Conservation (phyloP, 257 asterid genomes). For the Gentiana macrophylla region DNA sequence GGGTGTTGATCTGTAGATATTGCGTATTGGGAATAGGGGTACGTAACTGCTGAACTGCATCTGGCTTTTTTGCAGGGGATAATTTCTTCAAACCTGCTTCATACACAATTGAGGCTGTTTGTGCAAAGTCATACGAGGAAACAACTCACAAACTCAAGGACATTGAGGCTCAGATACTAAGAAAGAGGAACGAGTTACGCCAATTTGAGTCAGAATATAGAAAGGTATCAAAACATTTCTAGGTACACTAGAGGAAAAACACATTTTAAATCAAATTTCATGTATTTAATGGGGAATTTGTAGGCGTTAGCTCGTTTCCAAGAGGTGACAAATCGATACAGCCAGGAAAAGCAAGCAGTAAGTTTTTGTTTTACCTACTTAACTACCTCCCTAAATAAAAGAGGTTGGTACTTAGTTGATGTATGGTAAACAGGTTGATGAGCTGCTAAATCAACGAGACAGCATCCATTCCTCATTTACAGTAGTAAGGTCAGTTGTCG, state of each 20-base stretch:
- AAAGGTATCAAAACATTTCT: constrained; percentile 39
- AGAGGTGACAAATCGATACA: constrained; percentile 90
- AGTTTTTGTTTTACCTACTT: constrained; percentile 23
- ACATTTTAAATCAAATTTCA: not conserved
- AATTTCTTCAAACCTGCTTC: constrained; percentile 93
- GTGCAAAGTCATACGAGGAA: constrained; percentile 87
- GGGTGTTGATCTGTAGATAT: constrained; percentile 6
- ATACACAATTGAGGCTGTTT: constrained; percentile 82
- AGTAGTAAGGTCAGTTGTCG: constrained; percentile 43
- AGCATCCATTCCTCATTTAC: constrained; percentile 77
- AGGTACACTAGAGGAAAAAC: not conserved
- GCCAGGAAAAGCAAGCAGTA: constrained; percentile 89
- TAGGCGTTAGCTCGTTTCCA: constrained; percentile 97
- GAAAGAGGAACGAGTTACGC: constrained; percentile 90
- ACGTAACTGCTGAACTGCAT: constrained; percentile 6
- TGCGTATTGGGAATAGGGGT: not conserved
- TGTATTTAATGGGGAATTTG: constrained; percentile 10
- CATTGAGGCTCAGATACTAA: constrained; percentile 82
- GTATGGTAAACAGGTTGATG: constrained; percentile 61
- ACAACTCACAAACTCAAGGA: constrained; percentile 77
- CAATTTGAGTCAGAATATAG: constrained; percentile 97
- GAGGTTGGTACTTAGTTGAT: not conserved
- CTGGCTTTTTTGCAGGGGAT: constrained; percentile 60
- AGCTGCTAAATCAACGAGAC: constrained; percentile 87
- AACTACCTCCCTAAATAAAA: not conserved